phyloP scores from a whole-genome alignment of 345 rosid species.

The Ricinus communis region DNA sequence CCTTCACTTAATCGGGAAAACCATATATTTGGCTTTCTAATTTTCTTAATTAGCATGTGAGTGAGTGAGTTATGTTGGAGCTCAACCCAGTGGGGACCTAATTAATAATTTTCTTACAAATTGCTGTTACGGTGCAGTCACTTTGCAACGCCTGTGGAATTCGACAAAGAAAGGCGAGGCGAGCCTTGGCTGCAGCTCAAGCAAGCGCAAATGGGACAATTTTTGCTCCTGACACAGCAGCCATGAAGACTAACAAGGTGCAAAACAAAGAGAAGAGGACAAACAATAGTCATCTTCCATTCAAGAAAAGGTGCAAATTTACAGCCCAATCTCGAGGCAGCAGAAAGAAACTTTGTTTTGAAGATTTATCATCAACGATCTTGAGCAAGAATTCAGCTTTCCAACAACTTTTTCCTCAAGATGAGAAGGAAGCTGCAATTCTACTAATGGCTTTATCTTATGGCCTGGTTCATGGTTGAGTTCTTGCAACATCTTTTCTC shows the following conservation, averaged over 20 bases:
- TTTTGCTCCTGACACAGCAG: conserved; percentile 16
- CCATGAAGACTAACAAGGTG: conserved; percentile 25
- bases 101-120: background rate
- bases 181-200: conserved; percentile 65
- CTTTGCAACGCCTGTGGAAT: conserved; percentile 97
- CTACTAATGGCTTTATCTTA: conserved; percentile 91
- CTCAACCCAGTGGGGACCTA: too few species aligned
- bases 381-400: conserved; percentile 68
- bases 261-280: conserved; percentile 40
- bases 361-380: conserved; percentile 58
- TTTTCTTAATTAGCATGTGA: too few species aligned
- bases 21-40: too few species aligned
- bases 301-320: conserved; percentile 45
- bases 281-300: conserved; percentile 27
- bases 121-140: conserved; percentile 44
- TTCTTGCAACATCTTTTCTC: background rate
- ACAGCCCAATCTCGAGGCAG: conserved; percentile 20
- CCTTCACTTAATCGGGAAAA: too few species aligned
- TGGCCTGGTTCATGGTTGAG: conserved; percentile 71
- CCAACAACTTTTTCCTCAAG: conserved; percentile 84
- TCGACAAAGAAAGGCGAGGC: conserved; percentile 83
- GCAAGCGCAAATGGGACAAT: conserved; percentile 28
- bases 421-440: conserved; percentile 94
- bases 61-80: too few species aligned
- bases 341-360: conserved; percentile 55